A percentile compares a stretch with the other conserved stretches of the same genome.
Evolutionary conservation across 805 yeast species (phyloP).

Genomic region (Blastobotrys attinorum): DNA sequence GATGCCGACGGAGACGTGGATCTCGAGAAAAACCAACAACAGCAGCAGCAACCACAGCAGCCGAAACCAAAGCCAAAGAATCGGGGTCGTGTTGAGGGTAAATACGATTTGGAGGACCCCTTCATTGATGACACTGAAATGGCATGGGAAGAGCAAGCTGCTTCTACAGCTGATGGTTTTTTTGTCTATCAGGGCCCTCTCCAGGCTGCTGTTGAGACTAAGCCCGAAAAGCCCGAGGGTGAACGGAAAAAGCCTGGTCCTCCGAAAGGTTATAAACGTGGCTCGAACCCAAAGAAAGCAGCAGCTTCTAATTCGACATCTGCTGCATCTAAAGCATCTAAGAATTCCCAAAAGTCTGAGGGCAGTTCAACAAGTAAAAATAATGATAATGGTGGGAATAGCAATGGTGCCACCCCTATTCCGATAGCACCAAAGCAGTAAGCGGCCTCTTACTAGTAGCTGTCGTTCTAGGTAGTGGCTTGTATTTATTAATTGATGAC

Average conservation of each 20-base stretch:
- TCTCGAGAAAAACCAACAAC: conserved; percentile 7
- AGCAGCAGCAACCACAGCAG: conserved; percentile 3
- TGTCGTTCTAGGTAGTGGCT: no score
- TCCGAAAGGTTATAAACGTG: no score
- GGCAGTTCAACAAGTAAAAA: no score
- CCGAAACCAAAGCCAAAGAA: conserved; percentile 33
- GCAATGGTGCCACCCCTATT: no score
- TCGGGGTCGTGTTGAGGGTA: conserved; percentile 72
- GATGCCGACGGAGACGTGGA: conserved; percentile 22
- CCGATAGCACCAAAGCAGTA: no score
- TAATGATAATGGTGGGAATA: no score
- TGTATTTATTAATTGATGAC: no score
- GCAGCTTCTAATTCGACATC: background rate
- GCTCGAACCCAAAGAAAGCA: no score
- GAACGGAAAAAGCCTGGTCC: conserved; percentile 27
- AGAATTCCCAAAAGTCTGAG: no score
- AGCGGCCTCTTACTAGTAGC: no score
- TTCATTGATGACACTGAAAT: conserved; percentile 93
- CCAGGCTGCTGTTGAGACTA: conserved; percentile 30
- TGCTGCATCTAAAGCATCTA: no score
- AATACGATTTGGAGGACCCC: conserved; percentile 88
- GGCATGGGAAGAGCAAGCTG: conserved; percentile 87
- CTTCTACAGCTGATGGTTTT: conserved; percentile 89
- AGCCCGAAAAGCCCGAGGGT: conserved; percentile 40
- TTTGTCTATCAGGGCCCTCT: conserved; percentile 89